Conservation (phyloP, 805 yeast genomes). For the Hermanozyma aechmeae region DNA sequence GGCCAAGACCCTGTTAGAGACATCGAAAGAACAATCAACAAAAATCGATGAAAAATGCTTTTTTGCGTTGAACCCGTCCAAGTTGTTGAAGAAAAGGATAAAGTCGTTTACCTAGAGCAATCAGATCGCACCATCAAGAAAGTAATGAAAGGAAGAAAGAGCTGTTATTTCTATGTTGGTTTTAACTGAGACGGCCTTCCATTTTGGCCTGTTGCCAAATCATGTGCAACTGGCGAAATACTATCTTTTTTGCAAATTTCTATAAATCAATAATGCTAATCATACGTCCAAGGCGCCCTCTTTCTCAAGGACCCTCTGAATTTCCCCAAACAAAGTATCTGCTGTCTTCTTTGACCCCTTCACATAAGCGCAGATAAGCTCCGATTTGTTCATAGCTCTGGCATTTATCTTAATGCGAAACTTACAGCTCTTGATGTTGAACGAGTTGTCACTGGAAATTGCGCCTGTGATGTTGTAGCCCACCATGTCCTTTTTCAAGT, state of each 20-base stretch:
- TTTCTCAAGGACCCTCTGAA: constrained; percentile 54
- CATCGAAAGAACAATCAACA: constrained; percentile 54
- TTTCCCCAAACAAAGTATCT: constrained; percentile 48
- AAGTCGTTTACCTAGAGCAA: too few relatives aligned
- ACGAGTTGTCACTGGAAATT: constrained; percentile 50
- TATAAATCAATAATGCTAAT: neutral
- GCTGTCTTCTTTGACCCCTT: constrained; percentile 61
- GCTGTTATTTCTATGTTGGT: too few relatives aligned
- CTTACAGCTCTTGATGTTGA: constrained; percentile 54
- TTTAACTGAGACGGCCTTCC: too few relatives aligned
- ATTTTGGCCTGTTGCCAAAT: too few relatives aligned
- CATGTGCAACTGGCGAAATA: too few relatives aligned
- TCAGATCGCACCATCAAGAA: too few relatives aligned
- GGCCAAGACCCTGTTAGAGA: constrained; percentile 34
- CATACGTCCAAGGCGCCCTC: constrained; percentile 46
- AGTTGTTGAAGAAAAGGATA: constrained; percentile 37
- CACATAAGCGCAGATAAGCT: constrained; percentile 48
- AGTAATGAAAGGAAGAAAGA: too few relatives aligned
- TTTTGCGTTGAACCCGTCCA: constrained; percentile 51
- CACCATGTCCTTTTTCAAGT: constrained; percentile 37
- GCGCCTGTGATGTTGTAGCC: constrained; percentile 47
- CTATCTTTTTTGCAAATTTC: too few relatives aligned
- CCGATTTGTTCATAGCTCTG: constrained; percentile 36
- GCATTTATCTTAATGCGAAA: constrained; percentile 46
- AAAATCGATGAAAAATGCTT: constrained; percentile 55